Evolutionary conservation across 306 rosid species (phyloP).

Genomic region (Citrullus amarus): DNA sequence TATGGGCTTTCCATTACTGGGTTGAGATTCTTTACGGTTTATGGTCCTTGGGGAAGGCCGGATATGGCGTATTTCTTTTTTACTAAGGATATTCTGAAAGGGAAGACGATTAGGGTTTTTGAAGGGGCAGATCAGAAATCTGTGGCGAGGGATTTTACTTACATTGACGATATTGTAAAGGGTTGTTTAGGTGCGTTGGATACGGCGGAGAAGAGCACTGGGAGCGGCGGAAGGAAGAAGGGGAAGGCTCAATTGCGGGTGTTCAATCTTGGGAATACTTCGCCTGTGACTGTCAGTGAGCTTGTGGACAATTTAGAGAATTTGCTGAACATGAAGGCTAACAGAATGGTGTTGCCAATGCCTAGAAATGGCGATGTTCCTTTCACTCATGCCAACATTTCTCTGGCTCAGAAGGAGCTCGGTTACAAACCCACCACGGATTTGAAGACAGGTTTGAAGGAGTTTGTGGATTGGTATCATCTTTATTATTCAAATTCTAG

Average conservation of each 20-base stretch:
- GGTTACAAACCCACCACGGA: slow-evolving; percentile 28
- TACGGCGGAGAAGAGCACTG: slow-evolving; percentile 24
- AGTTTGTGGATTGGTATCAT: slow-evolving; percentile 30
- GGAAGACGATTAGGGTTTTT: slow-evolving; percentile 15
- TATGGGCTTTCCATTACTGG: slow-evolving; percentile 30
- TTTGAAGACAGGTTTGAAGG: slow-evolving; percentile 27
- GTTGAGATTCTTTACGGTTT: slow-evolving; percentile 30
- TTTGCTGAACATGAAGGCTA: slow-evolving; percentile 20
- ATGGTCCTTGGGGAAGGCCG: slow-evolving; percentile 39
- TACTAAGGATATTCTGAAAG: slow-evolving; percentile 21
- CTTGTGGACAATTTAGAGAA: slow-evolving; percentile 29
- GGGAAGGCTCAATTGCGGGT: slow-evolving; percentile 18
- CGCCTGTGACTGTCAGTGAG: slow-evolving; percentile 14
- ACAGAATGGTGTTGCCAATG: slow-evolving; percentile 13
- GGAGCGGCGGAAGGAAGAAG: slow-evolving; percentile 20
- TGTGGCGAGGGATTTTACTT: slow-evolving; percentile 32
- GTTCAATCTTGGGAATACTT: slow-evolving; percentile 25
- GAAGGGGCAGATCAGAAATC: slow-evolving; percentile 16
- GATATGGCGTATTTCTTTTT: slow-evolving; percentile 36
- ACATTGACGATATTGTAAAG: slow-evolving; percentile 30
- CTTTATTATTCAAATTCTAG: slow-evolving; percentile 11
- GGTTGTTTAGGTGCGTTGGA: slow-evolving; percentile 33
- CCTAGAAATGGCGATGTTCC: slow-evolving; percentile 22
- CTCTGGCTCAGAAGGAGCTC: slow-evolving; percentile 20
- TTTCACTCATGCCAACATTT: slow-evolving; percentile 28